phyloP scores from a whole-genome alignment of 495 filamentous ascomycete species.

The Lineolata rhizophorae region DNA sequence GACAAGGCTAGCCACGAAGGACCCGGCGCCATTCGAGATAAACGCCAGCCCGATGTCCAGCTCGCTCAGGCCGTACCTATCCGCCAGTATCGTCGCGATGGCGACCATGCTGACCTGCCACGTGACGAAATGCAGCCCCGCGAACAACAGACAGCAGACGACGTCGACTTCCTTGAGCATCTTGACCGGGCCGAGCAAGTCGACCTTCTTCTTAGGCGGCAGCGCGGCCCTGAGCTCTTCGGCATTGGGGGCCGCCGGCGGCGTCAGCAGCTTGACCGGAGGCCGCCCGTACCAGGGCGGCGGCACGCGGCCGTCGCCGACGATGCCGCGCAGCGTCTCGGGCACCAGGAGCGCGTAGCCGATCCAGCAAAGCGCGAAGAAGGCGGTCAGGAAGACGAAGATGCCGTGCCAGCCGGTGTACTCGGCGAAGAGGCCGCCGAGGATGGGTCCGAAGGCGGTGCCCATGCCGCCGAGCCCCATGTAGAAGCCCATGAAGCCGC shows the following conservation, averaged over 20 bases:
- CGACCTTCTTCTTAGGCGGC: conserved; percentile 17
- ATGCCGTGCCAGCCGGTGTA: conserved; percentile 32
- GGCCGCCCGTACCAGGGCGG: conserved; percentile 14
- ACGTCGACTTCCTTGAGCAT: conserved; percentile 24
- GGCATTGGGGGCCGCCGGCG: conserved; percentile 8
- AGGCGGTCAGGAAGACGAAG: conserved; percentile 33
- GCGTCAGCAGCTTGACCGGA: conserved; percentile 19
- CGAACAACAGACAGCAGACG: conserved; percentile 25
- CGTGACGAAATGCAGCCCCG: conserved; percentile 28
- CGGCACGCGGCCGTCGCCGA: conserved; percentile 24
- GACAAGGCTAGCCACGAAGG: conserved; percentile 26
- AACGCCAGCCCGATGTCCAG: conserved; percentile 28
- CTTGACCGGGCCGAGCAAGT: conserved; percentile 22
- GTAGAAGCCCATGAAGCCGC: conserved; percentile 32
- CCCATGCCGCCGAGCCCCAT: conserved; percentile 26
- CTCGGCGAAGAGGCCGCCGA: conserved; percentile 30
- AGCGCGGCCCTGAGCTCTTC: too few relatives aligned
- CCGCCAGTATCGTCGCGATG: conserved; percentile 27
- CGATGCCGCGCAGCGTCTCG: conserved; percentile 30
- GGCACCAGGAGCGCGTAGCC: too few relatives aligned
- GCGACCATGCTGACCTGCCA: conserved; percentile 36
- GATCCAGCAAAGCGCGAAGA: conserved; percentile 20
- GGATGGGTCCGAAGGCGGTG: conserved; percentile 28
- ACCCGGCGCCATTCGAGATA: conserved; percentile 28
- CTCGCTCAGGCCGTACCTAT: conserved; percentile 21